A percentile compares a stretch with the other conserved stretches of the same genome.
Conservation (phyloP, 2,329 filamentous ascomycete species). For the Phoma herbarum region DNA sequence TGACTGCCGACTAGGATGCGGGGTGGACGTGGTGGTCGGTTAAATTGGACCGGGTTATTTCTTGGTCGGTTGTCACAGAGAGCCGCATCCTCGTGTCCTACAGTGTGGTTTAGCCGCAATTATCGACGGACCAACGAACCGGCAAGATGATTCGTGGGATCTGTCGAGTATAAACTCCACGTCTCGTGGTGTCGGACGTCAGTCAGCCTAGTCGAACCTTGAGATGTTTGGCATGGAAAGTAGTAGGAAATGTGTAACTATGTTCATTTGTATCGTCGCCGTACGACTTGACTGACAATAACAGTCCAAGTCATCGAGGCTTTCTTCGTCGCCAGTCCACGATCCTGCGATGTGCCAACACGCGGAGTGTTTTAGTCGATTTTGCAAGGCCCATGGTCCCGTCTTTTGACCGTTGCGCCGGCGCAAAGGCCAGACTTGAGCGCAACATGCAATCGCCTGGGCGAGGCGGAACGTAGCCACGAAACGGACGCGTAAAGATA, state of each 20-base stretch:
- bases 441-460: background rate
- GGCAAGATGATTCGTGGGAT: background rate
- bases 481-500: background rate
- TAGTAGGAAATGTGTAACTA: background rate
- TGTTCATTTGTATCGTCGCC: slow-evolving; percentile 20
- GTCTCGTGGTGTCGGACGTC: background rate
- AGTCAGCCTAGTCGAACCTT: background rate
- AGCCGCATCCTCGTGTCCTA: slow-evolving; percentile 6
- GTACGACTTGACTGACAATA: background rate
- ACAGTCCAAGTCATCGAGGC: background rate
- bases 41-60: slow-evolving; percentile 40
- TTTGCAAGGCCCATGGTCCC: background rate
- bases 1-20: slow-evolving; percentile 31
- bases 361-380: background rate
- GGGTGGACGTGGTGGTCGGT: slow-evolving; percentile 41
- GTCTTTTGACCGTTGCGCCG: background rate
- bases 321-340: slow-evolving; percentile 1
- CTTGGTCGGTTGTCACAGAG: slow-evolving; percentile 15
- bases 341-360: background rate
- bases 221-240: background rate
- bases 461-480: background rate
- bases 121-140: slow-evolving; percentile 25
- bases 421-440: background rate
- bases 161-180: background rate
- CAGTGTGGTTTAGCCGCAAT: slow-evolving; percentile 28